Evolutionary conservation across 768 basidiomycete species (phyloP).

Genomic region (Lactarius tabidus): DNA sequence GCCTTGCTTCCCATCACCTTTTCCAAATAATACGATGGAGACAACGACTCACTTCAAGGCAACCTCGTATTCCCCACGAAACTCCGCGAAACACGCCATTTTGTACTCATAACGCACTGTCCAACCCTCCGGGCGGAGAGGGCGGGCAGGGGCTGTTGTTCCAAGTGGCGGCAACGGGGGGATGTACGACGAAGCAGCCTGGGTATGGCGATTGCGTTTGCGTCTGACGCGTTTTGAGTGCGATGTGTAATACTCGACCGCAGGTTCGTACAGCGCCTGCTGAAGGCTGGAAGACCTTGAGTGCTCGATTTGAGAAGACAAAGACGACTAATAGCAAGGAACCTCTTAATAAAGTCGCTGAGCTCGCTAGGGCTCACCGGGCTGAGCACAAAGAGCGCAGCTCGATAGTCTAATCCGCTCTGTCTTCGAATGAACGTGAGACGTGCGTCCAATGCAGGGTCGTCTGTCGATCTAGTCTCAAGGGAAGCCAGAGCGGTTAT

Average conservation of each 20-base stretch:
- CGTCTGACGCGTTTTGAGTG: conserved; percentile 90
- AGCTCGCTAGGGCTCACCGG: conserved; percentile 87
- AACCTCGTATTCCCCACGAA: conserved; percentile 87
- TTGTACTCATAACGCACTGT: conserved; percentile 97
- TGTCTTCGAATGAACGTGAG: conserved; percentile 85
- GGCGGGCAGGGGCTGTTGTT: conserved; percentile 41
- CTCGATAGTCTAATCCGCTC: conserved; percentile 85
- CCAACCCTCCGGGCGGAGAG: conserved; percentile 85
- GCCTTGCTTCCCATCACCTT: conserved; percentile 43
- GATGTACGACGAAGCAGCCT: conserved; percentile 48
- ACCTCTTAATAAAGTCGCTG: conserved; percentile 86
- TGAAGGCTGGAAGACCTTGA: conserved; percentile 55
- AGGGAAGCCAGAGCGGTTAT: neutral
- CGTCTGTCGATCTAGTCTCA: conserved; percentile 48
- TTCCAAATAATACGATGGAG: conserved; percentile 10
- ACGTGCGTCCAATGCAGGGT: conserved; percentile 75
- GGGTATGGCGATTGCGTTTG: conserved; percentile 82
- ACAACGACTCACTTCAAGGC: conserved; percentile 71
- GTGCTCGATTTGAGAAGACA: conserved; percentile 5
- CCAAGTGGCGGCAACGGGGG: conserved; percentile 48
- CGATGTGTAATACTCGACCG: conserved; percentile 87
- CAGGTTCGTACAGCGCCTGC: conserved; percentile 82
- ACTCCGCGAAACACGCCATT: conserved; percentile 94
- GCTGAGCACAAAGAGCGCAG: conserved; percentile 90
- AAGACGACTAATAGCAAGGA: neutral